Evolutionary conservation across 164 flowering plant genomes (phyloP), one percentile per base, ranked within the genome.

Genomic region (Chimonanthus praecox): DNA sequence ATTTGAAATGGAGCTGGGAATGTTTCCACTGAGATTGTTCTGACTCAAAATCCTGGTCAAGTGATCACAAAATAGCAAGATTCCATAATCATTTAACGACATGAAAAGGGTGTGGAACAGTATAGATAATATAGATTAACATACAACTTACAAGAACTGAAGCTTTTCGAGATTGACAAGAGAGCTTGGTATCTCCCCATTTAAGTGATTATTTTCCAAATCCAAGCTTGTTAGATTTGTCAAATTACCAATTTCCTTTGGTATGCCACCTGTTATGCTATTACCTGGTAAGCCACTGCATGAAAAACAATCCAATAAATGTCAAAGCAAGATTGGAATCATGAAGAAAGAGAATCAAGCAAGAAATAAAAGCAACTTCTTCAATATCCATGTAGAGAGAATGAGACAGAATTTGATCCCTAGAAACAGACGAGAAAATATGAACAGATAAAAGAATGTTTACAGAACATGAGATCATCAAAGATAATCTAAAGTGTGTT

Each of bases 221-320:
- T 92, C 86, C 86, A 92, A 85, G 80, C 54, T 84, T 45, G 82
- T 79, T 81, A 95, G 80, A 80, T 82, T 88, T 60, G 90, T 75
- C 80, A 95, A 80, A 73, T 90, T 85, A 65, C 99, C 99, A 67
- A 88, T 78, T 82, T 92, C 92, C 63, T 82, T 60, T 15, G 99
- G 99, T 83, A 95, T 92, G 74, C 76, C 81, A 76, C 98, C 99
- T 72, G 84, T 84, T 78, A 92, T 88, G 73, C 81, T 80, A 81
- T 88, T 91, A 69, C 94, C 97, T 85, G 84, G 94, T 81, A 94
- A 75, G 43, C 86, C 72, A 44, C 98, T 94, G 86, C 84, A 83
- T 48, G 70, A 73, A 18, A 50, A 71, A 83, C 47, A 45, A 71
- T 50, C 69, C 33, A 44, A 75, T 70, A 54, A 47, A 63, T 49